phyloP scores from a whole-genome alignment of 495 filamentous ascomycete genomes.

The Trichoderma parareesei region DNA sequence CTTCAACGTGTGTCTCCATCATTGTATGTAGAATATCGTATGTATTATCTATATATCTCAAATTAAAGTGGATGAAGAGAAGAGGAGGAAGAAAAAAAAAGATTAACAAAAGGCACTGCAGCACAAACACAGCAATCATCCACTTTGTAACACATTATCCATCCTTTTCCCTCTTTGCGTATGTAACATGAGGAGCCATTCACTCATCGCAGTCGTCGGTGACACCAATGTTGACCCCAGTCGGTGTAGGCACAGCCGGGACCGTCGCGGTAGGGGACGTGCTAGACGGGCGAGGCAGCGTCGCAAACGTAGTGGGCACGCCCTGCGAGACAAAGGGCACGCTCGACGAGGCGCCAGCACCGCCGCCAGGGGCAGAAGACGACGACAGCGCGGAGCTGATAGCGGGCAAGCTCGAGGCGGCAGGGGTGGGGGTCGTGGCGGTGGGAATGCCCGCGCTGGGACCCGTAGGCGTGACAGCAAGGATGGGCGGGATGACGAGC shows the following conservation, averaged over 20 bases:
- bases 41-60: neutral
- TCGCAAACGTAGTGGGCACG: neutral
- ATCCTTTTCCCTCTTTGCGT: neutral
- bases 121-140: too few species aligned
- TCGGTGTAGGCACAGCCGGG: too few species aligned
- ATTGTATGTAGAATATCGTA: neutral
- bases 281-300: neutral
- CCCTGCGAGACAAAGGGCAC: neutral
- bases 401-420: too few species aligned
- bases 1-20: too few species aligned
- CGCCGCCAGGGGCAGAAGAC: too few species aligned
- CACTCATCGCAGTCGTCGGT: neutral
- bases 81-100: too few species aligned
- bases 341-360: too few species aligned
- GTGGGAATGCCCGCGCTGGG: too few species aligned
- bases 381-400: too few species aligned
- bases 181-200: neutral
- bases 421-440: too few species aligned
- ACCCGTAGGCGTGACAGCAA: neutral
- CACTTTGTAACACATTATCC: neutral
- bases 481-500: neutral
- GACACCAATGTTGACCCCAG: neutral
- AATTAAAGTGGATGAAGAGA: neutral
- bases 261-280: neutral
- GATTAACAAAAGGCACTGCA: too few species aligned